Conservation (phyloP, 208 protist species). For the Borovskyia barvae region DNA sequence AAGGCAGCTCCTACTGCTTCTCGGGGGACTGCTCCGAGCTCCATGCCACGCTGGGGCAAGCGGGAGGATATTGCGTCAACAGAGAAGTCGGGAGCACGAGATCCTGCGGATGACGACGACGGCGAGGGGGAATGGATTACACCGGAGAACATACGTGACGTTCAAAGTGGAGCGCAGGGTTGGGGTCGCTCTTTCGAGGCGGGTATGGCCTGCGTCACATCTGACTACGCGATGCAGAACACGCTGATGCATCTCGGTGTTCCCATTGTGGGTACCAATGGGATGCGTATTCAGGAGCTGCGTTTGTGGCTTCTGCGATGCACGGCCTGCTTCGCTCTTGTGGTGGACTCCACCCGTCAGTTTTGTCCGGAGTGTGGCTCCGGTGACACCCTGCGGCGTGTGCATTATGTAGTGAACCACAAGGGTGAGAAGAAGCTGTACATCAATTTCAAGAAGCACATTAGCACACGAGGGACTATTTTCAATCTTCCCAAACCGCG, state of each 20-base stretch:
- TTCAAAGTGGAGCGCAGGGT: conserved; percentile 13
- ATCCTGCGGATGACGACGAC: conserved; percentile 31
- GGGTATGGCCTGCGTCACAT: conserved; percentile 91
- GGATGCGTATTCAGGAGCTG: conserved; percentile 86
- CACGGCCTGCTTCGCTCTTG: conserved; percentile 83
- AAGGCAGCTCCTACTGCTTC: neutral
- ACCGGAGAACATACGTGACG: conserved; percentile 81
- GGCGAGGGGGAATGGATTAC: conserved; percentile 92
- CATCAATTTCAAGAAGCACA: conserved; percentile 84
- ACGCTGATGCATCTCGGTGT: conserved; percentile 91
- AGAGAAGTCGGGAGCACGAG: conserved; percentile 24
- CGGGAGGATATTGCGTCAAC: conserved; percentile 34
- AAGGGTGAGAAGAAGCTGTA: conserved; percentile 84
- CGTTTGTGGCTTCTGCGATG: conserved; percentile 91
- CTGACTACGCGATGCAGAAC: conserved; percentile 96
- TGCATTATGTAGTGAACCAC: conserved; percentile 87
- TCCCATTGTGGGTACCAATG: conserved; percentile 80
- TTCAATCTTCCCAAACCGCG: conserved; percentile 89
- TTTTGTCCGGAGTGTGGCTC: conserved; percentile 89
- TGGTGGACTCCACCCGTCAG: conserved; percentile 90
- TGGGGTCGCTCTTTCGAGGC: conserved; percentile 50
- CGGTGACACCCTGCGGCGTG: conserved; percentile 88
- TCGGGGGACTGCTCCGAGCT: neutral
- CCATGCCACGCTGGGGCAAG: conserved; percentile 25
- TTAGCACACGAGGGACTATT: conserved; percentile 85